These are phyloP conservation scores for Candida sp. DNA, from an alignment of 1,139 yeast species.

Conservation along the genomic window DNA sequence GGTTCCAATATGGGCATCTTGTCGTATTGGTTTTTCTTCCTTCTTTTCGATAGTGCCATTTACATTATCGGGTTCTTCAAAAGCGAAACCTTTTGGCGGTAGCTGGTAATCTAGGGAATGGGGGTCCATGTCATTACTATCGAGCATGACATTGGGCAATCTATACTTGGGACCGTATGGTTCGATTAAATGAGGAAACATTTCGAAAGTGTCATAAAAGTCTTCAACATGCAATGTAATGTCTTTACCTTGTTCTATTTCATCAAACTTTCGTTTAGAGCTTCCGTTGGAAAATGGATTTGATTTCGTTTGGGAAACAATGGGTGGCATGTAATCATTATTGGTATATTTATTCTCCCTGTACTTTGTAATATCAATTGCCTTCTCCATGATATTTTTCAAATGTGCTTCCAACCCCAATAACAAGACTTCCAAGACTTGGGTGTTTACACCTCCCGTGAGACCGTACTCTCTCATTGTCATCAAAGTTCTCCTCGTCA, in stretches of 20 bases:
- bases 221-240: conserved; percentile 61
- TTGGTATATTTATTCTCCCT: conserved; percentile 52
- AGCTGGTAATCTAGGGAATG: conserved; percentile 41
- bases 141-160: conserved; percentile 48
- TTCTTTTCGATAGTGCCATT: conserved; percentile 1
- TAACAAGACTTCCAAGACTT: conserved; percentile 72
- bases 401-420: conserved; percentile 80
- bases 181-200: conserved; percentile 66
- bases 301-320: conserved; percentile 4
- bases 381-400: conserved; percentile 68
- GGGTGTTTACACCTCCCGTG: conserved; percentile 73
- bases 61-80: conserved; percentile 11
- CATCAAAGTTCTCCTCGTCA: conserved; percentile 73
- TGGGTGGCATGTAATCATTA: conserved; percentile 25
- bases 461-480: conserved; percentile 89
- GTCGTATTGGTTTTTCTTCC: conserved; percentile 5
- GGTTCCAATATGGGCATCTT: conserved; percentile 48
- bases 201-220: conserved; percentile 56
- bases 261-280: conserved; percentile 16
- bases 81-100: conserved; percentile 25
- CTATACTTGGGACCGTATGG: conserved; percentile 60
- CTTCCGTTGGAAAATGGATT: conserved; percentile 6
- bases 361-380: conserved; percentile 69
- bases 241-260: conserved; percentile 8
- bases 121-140: conserved; percentile 51